phyloP scores from a whole-genome alignment of 1,139 yeast genomes.

The Sugiyamaella sp. region DNA sequence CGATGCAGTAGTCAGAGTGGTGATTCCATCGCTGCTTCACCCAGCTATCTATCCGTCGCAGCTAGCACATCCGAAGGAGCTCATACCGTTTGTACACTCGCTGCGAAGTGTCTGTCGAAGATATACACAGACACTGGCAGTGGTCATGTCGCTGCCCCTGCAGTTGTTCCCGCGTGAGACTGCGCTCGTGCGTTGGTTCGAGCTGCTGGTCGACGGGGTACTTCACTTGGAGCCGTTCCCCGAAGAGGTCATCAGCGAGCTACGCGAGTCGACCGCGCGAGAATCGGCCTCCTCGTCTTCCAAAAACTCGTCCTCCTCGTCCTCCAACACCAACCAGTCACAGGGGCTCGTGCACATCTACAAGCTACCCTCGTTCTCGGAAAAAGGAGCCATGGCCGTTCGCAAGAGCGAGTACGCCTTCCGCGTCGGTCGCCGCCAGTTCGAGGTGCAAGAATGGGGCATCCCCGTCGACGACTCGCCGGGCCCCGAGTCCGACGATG shows the following conservation, averaged over 20 bases:
- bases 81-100: conserved; percentile 65
- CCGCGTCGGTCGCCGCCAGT: conserved; percentile 77
- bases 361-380: conserved; percentile 73
- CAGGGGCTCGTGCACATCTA: conserved; percentile 84
- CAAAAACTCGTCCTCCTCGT: background rate
- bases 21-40: conserved; percentile 74
- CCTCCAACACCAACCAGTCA: conserved; percentile 24
- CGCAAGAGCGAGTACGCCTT: conserved; percentile 81
- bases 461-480: conserved; percentile 81
- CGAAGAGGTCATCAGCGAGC: conserved; percentile 59
- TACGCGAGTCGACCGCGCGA: conserved; percentile 46
- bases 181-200: conserved; percentile 56
- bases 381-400: conserved; percentile 77
- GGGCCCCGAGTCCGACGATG: background rate
- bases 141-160: conserved; percentile 61
- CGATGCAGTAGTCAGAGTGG: conserved; percentile 58
- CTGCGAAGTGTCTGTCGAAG: conserved; percentile 59
- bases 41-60: conserved; percentile 73
- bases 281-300: conserved; percentile 16
- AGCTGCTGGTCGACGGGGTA: conserved; percentile 66
- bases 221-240: conserved; percentile 82
- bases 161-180: conserved; percentile 66
- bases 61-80: conserved; percentile 51
- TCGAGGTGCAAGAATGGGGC: conserved; percentile 91
- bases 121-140: conserved; percentile 51